phyloP scores from a whole-genome alignment of 805 yeast genomes.

The Cyberlindnera maritima region DNA sequence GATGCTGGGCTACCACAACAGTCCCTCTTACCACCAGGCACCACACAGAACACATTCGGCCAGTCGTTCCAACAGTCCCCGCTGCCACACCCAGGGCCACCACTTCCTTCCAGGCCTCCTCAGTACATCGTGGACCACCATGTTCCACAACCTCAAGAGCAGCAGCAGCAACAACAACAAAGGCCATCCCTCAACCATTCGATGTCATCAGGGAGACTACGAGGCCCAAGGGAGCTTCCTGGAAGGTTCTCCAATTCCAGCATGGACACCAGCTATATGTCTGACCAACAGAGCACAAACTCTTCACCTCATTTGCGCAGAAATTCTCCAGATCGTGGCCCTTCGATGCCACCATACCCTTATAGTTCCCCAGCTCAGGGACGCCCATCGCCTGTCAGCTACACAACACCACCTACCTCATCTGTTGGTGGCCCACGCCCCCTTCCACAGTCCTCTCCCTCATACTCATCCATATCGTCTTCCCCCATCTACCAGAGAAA shows the following conservation, averaged over 20 bases:
- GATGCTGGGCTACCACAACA: neutral
- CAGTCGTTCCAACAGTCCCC: neutral
- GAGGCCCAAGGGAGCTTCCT: constrained; percentile 26
- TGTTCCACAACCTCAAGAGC: constrained; percentile 3
- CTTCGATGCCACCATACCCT: neutral
- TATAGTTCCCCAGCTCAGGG: constrained; percentile 3
- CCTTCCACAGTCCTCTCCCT: constrained; percentile 8
- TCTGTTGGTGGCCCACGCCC: constrained; percentile 15
- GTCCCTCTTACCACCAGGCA: constrained; percentile 3
- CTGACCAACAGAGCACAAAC: neutral
- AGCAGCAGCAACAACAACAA: neutral
- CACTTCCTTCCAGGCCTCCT: constrained; percentile 24
- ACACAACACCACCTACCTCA: neutral
- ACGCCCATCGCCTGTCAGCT: neutral
- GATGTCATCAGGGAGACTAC: constrained; percentile 9
- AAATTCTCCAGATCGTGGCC: constrained; percentile 7
- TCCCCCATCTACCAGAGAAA: constrained; percentile 11
- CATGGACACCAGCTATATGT: constrained; percentile 4
- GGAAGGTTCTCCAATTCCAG: constrained; percentile 16
- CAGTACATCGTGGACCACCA: constrained; percentile 23
- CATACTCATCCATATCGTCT: constrained; percentile 1
- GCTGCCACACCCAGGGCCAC: constrained; percentile 16
- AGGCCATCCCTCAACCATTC: neutral
- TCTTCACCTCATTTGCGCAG: neutral
- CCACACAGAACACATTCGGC: neutral